Conservation (phyloP, 2,329 filamentous ascomycete species). For the Colletotrichum sp. region DNA sequence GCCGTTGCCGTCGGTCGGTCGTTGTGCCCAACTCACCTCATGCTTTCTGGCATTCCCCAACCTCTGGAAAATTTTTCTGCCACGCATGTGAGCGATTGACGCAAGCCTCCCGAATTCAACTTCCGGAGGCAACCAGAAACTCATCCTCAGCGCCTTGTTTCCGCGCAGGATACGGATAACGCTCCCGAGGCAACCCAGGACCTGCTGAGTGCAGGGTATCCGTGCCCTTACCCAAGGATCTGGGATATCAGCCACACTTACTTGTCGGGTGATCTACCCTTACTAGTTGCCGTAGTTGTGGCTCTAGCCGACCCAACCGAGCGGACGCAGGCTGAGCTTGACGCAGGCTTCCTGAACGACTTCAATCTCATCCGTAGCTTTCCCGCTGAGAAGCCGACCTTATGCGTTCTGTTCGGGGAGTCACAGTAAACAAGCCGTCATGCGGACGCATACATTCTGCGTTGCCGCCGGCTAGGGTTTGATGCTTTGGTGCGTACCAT, state of each 20-base stretch:
- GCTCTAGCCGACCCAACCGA: not conserved
- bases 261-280: not conserved
- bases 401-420: not conserved
- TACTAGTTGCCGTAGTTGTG: not conserved
- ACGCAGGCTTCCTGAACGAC: not conserved
- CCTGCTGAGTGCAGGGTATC: not conserved
- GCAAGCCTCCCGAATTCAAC: not conserved
- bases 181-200: not conserved
- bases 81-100: not conserved
- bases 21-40: not conserved
- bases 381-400: not conserved
- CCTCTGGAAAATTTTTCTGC: not conserved
- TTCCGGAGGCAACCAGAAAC: not conserved
- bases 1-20: not conserved
- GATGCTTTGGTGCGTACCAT: not conserved
- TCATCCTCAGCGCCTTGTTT: not conserved
- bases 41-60: not conserved
- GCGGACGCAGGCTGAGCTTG: not conserved
- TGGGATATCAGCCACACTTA: not conserved
- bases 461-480: not conserved
- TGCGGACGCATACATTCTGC: not conserved
- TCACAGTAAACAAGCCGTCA: not conserved
- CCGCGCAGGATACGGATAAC: not conserved
- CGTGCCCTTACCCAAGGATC: not conserved
- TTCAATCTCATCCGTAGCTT: not conserved